Conservation (phyloP, 2,329 filamentous ascomycete species). For the Microdochium bolleyi region DNA sequence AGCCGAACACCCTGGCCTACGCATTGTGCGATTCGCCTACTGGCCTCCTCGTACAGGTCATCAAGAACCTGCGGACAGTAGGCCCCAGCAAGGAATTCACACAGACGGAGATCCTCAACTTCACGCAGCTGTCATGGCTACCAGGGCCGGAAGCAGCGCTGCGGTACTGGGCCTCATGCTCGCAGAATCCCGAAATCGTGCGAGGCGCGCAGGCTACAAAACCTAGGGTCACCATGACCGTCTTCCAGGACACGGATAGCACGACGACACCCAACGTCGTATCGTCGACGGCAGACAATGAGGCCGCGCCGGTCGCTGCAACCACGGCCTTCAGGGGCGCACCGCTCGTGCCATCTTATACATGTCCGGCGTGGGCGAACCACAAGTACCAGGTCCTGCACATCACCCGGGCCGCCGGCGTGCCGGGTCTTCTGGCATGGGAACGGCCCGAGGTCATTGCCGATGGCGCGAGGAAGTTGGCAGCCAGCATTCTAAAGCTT, state of each 20-base stretch:
- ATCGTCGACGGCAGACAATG: slow-evolving; percentile 2
- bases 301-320: slow-evolving; percentile 11
- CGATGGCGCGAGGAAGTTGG: slow-evolving; percentile 31
- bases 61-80: slow-evolving; percentile 35
- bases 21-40: slow-evolving; percentile 55
- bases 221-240: slow-evolving; percentile 36
- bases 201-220: slow-evolving; percentile 16
- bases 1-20: slow-evolving; percentile 49
- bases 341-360: slow-evolving; percentile 20
- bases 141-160: slow-evolving; percentile 56
- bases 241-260: slow-evolving; percentile 23
- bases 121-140: slow-evolving; percentile 57
- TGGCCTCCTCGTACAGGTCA: slow-evolving; percentile 46
- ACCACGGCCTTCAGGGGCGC: not conserved
- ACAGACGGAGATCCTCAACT: slow-evolving; percentile 47
- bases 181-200: slow-evolving; percentile 21
- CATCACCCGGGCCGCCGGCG: slow-evolving; percentile 27
- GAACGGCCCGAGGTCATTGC: slow-evolving; percentile 37
- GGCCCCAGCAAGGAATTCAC: slow-evolving; percentile 32
- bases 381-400: slow-evolving; percentile 33
- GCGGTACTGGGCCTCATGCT: slow-evolving; percentile 44
- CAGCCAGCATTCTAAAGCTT: slow-evolving; percentile 25
- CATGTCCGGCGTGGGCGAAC: slow-evolving; percentile 41
- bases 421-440: slow-evolving; percentile 37
- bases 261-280: too few species aligned